Evolutionary conservation across 2,329 filamentous ascomycete species (phyloP), one percentile per base, ranked within the genome.

Genomic region (Colletotrichum incanum): DNA sequence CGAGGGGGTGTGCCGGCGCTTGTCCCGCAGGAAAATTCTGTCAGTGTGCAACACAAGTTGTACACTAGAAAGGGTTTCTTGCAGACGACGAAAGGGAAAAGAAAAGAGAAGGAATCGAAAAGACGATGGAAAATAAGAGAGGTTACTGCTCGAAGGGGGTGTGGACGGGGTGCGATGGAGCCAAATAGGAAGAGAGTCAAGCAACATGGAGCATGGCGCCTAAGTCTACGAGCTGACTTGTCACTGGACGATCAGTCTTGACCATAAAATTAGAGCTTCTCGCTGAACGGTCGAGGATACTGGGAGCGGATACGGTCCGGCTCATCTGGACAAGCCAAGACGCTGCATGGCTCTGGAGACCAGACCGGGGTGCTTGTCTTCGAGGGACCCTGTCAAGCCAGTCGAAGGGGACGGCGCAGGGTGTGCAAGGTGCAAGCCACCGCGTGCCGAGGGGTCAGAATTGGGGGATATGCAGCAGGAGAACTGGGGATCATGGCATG

Each of bases 211-310:
- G 80, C 76, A 80, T 79, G 83, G 85, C 84, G 84, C 81, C 82
- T 85, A 84, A 77, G 76, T 78, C 76, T 76, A 78, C 78, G 79
- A 79, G 75, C 78, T 79, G 80, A 79, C 79, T 78, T 83, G 81
- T 83, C 79, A 85, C 79, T 85, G 84, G 84, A 82, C 78, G 80
- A 77, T 75, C 65, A 75, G 72, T 75, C 77, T 74, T 79, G 76
- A 74, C 77, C 79, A 83, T 85, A 82, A 85, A 84, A 85, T 84
- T 83, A 85, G 82, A 80, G 82, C 67, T 65, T 58, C 34, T 65
- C 67, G 26, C 59, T 72, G 64, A 62, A 71, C 34, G 66, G 71
- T 67, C 67, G 71, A 72, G 59, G 45, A 34, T 61, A 70, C 65
- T 72, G 67, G 67, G 67, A 74, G 73, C 72, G 72, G 72, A 74